A percentile compares a stretch with the other conserved stretches of the same genome.
phyloP scores from a whole-genome alignment of 2,329 filamentous ascomycete genomes.

The Dothidotthia symphoricarpi region DNA sequence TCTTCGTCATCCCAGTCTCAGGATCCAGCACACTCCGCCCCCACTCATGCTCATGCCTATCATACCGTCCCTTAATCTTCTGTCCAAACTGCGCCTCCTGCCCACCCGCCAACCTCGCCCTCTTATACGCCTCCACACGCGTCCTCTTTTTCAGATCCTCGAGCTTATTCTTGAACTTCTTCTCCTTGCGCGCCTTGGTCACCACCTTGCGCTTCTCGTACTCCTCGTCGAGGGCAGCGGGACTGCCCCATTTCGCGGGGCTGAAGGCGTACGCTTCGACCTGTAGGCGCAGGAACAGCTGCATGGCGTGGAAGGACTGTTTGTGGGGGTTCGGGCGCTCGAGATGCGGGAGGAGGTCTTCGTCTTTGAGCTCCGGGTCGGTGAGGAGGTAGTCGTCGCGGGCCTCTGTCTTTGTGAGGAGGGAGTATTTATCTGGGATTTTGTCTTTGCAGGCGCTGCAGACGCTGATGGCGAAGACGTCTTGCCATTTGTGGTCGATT shows the following conservation, averaged over 20 bases:
- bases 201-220: slow-evolving; percentile 76
- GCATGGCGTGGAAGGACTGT: slow-evolving; percentile 97
- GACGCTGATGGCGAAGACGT: slow-evolving; percentile 72
- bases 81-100: slow-evolving; percentile 67
- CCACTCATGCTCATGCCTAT: slow-evolving; percentile 89
- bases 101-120: slow-evolving; percentile 44
- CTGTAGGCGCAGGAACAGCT: slow-evolving; percentile 90
- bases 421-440: slow-evolving; percentile 84
- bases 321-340: slow-evolving; percentile 93
- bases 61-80: slow-evolving; percentile 59
- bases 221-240: slow-evolving; percentile 82
- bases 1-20: slow-evolving; percentile 71
- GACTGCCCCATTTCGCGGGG: slow-evolving; percentile 81
- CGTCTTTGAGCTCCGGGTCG: slow-evolving; percentile 89
- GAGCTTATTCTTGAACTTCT: slow-evolving; percentile 87
- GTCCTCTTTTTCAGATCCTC: slow-evolving; percentile 91
- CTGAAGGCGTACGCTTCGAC: slow-evolving; percentile 90
- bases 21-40: slow-evolving; percentile 58
- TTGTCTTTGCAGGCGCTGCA: slow-evolving; percentile 88
- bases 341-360: slow-evolving; percentile 80
- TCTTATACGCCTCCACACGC: slow-evolving; percentile 80
- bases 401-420: slow-evolving; percentile 95
- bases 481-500: slow-evolving; percentile 94
- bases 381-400: slow-evolving; percentile 94
- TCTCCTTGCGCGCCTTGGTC: slow-evolving; percentile 82